Evolutionary conservation across 2,329 filamentous ascomycete species (phyloP), one percentile per base, ranked within the genome.

Genomic region (Emydomyces testavorans): DNA sequence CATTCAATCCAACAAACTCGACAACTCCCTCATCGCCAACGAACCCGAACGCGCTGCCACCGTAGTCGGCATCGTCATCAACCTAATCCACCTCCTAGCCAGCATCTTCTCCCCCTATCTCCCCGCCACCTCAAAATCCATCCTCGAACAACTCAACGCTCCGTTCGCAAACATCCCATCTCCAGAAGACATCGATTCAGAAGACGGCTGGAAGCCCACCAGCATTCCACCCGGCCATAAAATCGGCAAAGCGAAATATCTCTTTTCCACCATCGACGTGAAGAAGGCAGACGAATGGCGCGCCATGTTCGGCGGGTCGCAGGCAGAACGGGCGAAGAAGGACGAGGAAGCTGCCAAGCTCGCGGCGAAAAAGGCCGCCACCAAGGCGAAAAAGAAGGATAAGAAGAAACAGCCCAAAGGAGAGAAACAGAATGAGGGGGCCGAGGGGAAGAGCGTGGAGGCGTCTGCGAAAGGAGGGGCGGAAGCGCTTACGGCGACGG

Each of bases 211-310:
- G 82, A 72, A 78, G 52, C 67, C 72, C 2, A 63, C 64, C 29
- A 63, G 65, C 40, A 70, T 92, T 55, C 73, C 79, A 58, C 74
- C 82, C 1, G 84, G 83, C 49, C 87, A 94, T 69, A 82, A 81
- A 62, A 83, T 95, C 54, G 85, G 86, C 56, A 82, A 83, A 61
- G 79, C 88, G 0, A 77, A 79, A 54, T 82, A 87, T 71, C 73
- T 94, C 26, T 94, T 94, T 68, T 78, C 78, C n/a, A 77, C 76
- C 46, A 94, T 94, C 60, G 84, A 88, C 54, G 74, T 82, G 7
- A 81, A 85, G 65, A 90, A 89, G 71, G 80, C 84, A 39, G 78
- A 83, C 44, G 83, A 90, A 63, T 94, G 88, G 88, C 80, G 83
- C 50, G 78, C 83, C 53, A 75, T 77, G 56, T 94, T 80, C 57